Evolutionary conservation across 768 basidiomycete genomes (phyloP), one percentile per base, ranked within the genome.

Genomic region (Phylloporus arenicola): DNA sequence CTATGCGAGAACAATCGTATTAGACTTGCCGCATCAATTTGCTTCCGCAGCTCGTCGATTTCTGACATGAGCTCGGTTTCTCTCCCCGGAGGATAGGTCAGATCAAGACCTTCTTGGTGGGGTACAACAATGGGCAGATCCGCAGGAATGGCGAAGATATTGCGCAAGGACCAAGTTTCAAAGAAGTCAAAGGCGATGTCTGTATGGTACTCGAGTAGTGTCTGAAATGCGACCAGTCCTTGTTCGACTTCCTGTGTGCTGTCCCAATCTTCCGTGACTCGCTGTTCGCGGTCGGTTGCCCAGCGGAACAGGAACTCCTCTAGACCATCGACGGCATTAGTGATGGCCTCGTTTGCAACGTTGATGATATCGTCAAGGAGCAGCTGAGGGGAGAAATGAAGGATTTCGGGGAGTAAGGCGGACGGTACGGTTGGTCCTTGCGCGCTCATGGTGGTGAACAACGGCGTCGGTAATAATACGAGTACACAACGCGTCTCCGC

Each of bases 151-250:
- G 82, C 79, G 59, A 95, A 95, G 50, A 92, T 86, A 68, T 95
- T 96, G 37, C 91, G 74, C 61, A 92, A 66, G 11, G 82, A 84
- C 92, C 92, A 95, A 0, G 83, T 84, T 68, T 92, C 92, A 59
- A 96, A 89, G 62, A 86, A 88, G 65, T 96, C 92, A 52, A 94
- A 90, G 0, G 92, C 92, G 40, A 90, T 78, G 61, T 96, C 92
- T 39, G 88, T 84, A 57, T 93, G 92, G 48, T 82, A 82, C 61
- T 93, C 89, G 13, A 96, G 75, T 39, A 94, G 75, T 0, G 92
- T 93, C 65, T 94, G 89, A 55, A 95, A 90, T 20, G 88, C 78
- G 44, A 90, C 85, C 2, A 92, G 69, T 2, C 91, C 92, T 69
- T 90, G 82, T 57, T 86, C 83, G 19, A 87, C 75, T 53, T 88